Base-by-base conservation (phyloP, 169 alveolate species). In the Babesia bigemina region DNA sequence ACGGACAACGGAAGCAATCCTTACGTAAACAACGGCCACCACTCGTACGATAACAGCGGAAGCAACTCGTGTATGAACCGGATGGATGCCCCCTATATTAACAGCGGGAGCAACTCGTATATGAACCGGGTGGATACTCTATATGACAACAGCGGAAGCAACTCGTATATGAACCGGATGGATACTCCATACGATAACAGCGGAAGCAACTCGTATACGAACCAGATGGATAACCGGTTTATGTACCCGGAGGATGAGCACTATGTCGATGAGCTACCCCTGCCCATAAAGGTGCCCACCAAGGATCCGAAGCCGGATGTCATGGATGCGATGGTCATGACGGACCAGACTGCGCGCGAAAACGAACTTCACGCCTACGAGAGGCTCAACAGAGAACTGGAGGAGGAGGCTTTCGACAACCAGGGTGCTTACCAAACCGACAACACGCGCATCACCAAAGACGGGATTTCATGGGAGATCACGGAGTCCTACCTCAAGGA, bases 401-500 rank as follows among this genome's bases (percentile, higher is more conserved):
- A 79, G 19, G 45, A 53, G 42, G 19, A 56, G 47, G 55, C 28
- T 21, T 17, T 39, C 19, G 63, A 66, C 26, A 17, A 22, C 29
- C 49, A 70, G n/a, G 39, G 70, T 13, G 63, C 73, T 28, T 47
- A 39, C 47, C 81, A 79, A 61, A 70, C 87, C 13, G 87, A 79
- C 22, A 59, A 67, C 36, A 72, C 82, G 33, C 55, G 62, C 42
- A 42, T 75, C 36, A 58, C 58, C n/a, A 70, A 61, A 70, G 59
- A 72, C 39, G 83, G 87, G 7, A 56, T 67, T 14, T 56, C 87
- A 21, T 79, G 87, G 87, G 84, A 70, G 48, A 79, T 79, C 22
- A 70, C 78, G 29, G 87, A 79, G 11, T 66, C 78, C 42, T 71
- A 70, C 70, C 55, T 79, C 45, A 67, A 70, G 60, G 81, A 79